phyloP scores from a whole-genome alignment of 176 grass and related monocot species.

The Olyra latifolia region DNA sequence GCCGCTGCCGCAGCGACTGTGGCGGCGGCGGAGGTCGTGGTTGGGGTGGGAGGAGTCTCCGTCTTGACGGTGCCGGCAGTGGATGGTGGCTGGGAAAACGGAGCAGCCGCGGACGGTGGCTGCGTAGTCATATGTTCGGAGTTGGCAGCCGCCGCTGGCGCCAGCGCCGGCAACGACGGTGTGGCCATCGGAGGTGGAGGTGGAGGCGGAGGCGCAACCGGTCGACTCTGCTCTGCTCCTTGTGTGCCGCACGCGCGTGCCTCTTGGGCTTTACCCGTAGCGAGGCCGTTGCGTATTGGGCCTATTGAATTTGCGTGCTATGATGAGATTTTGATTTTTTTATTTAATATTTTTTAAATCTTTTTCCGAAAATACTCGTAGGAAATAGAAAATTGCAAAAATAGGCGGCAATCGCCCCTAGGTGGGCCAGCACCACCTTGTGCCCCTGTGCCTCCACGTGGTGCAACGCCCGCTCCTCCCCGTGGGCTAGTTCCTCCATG shows the following conservation, averaged over 20 bases:
- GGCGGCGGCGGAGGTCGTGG: slow-evolving; percentile 15
- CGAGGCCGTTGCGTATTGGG: too few species aligned
- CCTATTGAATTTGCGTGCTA: too few species aligned
- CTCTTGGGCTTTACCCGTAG: not conserved
- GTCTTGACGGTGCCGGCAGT: slow-evolving; percentile 39
- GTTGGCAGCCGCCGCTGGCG: slow-evolving; percentile 12
- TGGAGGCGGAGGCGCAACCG: not conserved
- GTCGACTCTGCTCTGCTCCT: not conserved
- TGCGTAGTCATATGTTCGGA: not conserved
- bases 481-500: too few species aligned
- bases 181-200: slow-evolving; percentile 39
- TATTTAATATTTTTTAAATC: too few species aligned
- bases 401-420: too few species aligned
- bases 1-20: not conserved
- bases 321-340: too few species aligned
- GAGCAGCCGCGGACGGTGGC: not conserved
- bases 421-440: too few species aligned
- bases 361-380: too few species aligned
- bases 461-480: too few species aligned
- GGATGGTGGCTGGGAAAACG: slow-evolving; percentile 18
- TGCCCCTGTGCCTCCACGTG: too few species aligned
- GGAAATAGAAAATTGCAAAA: too few species aligned
- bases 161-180: not conserved
- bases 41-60: slow-evolving; percentile 35
- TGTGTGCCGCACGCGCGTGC: too few species aligned